These are phyloP conservation scores for Diaporthe australafricana DNA, from an alignment of 2,329 filamentous ascomycete genomes.

Conservation along the genomic window DNA sequence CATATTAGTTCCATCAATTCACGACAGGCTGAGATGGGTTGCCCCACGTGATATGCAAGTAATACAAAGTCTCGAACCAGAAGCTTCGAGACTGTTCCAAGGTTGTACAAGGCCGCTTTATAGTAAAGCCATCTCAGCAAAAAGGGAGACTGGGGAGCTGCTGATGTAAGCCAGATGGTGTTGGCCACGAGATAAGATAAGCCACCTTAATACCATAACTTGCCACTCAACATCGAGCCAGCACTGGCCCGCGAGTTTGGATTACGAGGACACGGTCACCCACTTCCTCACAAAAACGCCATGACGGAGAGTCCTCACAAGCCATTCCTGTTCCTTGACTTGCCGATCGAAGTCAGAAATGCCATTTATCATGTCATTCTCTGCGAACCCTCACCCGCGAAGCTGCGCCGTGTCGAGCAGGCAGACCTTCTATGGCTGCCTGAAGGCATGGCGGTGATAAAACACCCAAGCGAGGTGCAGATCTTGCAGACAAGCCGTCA, in stretches of 20 bases:
- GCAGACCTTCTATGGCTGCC: slow-evolving; percentile 19
- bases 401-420: slow-evolving; percentile 22
- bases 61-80: too few relatives aligned
- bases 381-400: slow-evolving; percentile 11
- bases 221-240: neutral
- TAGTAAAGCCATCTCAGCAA: neutral
- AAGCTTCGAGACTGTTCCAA: too few relatives aligned
- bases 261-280: neutral
- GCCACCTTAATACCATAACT: neutral
- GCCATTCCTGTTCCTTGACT: slow-evolving; percentile 5
- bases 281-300: neutral
- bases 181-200: slow-evolving; percentile 13
- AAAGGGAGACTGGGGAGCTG: neutral
- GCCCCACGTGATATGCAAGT: neutral
- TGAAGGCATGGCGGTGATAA: neutral
- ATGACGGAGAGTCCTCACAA: neutral
- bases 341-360: slow-evolving; percentile 23
- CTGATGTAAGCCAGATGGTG: neutral
- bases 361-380: slow-evolving; percentile 25
- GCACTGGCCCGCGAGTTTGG: neutral
- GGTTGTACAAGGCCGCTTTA: too few relatives aligned
- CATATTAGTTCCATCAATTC: neutral
- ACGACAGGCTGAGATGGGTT: neutral
- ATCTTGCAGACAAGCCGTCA: slow-evolving; percentile 29
- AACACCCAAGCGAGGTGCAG: slow-evolving; percentile 11